Base-by-base conservation (phyloP, 2,329 filamentous ascomycete species). In the Sphaerostilbella broomeana region DNA sequence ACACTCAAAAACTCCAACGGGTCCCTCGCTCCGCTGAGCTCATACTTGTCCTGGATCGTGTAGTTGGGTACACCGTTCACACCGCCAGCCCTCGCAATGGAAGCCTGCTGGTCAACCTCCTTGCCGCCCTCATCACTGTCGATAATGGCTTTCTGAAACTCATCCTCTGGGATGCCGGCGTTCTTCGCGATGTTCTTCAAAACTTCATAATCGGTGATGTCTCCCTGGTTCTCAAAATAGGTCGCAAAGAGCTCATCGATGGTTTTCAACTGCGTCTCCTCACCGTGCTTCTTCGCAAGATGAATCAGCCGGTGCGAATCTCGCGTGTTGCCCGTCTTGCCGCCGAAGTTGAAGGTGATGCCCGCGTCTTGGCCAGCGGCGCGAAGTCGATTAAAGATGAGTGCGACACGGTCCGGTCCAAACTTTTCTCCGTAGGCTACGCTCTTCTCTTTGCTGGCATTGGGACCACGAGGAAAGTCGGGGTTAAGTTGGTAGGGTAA, bases 51-150 rank as follows among this genome's bases (percentile, higher is more conserved):
- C 56, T 88, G 83, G 40, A 92, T 71, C 4, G 77, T 77, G 57
- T 84, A 86, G 53, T 84, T 77, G 10, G 85, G 84, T 43, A 89
- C 84, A 0, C 83, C 84, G 26, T 64, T 68, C 39, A 89, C 59
- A 21, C 59, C 61, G 1, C 47, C 47, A 19, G 41, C 42, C 31
- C 54, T 52, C 3, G 61, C 60, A 32, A 44, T 45, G 9, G 40
- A 39, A 7, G 54, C 56, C 3, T 55, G 50, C 29, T 49, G 43
- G 33, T 65, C 61, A 4, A 65, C 60, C 26, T 58, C 51, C 4
- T 47, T 42, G 13, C 58, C 61, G 4, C 76, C 79, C 48, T 76
- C 73, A n/a, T 64, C 65, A 46, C 64, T 65, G 24, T 60, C 53
- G 10, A 67, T 51, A 18, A 64, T 61, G 10, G 55, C 60, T 61